A percentile compares a stretch with the other conserved stretches of the same genome.
phyloP scores from a whole-genome alignment of 345 rosid genomes.

The Clausena lansium region DNA sequence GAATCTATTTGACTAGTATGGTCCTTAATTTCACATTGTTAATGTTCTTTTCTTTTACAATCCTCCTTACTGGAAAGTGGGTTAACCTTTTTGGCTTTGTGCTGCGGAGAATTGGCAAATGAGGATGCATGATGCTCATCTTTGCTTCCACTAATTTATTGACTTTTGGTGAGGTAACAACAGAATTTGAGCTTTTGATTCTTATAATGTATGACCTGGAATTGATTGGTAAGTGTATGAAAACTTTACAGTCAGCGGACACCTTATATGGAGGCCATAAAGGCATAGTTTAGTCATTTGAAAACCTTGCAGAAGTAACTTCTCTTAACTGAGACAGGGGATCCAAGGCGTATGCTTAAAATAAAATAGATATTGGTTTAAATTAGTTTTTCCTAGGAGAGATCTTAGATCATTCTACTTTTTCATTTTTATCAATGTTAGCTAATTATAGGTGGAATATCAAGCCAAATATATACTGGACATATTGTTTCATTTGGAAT shows the following conservation, averaged over 20 bases:
- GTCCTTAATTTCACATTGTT: background rate
- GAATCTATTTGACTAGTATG: background rate
- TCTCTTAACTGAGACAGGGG: too few species aligned
- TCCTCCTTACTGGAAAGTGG: background rate
- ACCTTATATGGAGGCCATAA: background rate
- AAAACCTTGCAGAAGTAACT: conserved; percentile 1
- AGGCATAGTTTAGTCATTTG: background rate
- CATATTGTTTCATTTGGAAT: background rate
- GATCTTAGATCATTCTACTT: background rate
- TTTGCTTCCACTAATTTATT: background rate
- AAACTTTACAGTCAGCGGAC: background rate
- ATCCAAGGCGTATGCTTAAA: too few species aligned
- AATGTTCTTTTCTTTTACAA: background rate
- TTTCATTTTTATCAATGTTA: background rate
- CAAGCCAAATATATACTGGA: background rate
- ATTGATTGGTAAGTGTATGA: background rate
- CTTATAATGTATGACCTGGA: background rate
- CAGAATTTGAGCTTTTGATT: conserved; percentile 1
- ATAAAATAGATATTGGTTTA: too few species aligned
- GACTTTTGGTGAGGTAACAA: background rate
- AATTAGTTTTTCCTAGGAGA: background rate
- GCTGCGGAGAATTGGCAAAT: background rate
- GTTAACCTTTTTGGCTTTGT: background rate
- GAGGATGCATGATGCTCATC: conserved; percentile 1
- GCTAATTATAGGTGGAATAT: background rate